phyloP scores from a whole-genome alignment of 495 filamentous ascomycete species.

The Daldinia bambusicola region DNA sequence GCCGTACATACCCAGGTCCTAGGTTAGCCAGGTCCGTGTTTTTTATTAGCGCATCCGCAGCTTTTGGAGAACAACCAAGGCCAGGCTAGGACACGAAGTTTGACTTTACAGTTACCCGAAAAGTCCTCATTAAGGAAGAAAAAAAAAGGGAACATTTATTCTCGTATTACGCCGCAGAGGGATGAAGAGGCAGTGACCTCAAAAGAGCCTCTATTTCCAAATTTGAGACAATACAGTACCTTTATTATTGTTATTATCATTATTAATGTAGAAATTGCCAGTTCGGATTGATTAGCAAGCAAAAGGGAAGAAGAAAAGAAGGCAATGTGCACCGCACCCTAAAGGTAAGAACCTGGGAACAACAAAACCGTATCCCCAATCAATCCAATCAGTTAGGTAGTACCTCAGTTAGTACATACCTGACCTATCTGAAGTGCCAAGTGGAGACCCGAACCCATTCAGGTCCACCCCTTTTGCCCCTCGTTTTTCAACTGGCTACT shows the following conservation, averaged over 20 bases:
- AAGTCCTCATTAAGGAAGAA: not conserved
- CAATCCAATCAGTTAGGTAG: no score
- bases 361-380: no score
- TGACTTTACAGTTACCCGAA: not conserved
- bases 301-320: not conserved
- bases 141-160: no score
- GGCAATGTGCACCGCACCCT: not conserved
- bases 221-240: conserved; percentile 28
- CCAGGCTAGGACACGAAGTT: conserved; percentile 13
- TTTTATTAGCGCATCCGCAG: conserved; percentile 40
- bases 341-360: conserved; percentile 5
- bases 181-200: not conserved
- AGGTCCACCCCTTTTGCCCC: conserved; percentile 43
- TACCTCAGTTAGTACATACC: no score
- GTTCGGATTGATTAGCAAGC: conserved; percentile 38
- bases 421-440: conserved; percentile 8
- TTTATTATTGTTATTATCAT: not conserved
- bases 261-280: not conserved
- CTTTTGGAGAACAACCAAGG: conserved; percentile 15
- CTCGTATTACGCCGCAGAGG: not conserved
- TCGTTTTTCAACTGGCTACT: conserved; percentile 29
- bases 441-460: conserved; percentile 35
- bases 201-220: conserved; percentile 19
- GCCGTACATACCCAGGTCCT: conserved; percentile 17
- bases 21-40: conserved; percentile 14